A percentile compares a stretch with the other conserved stretches of the same genome.
Evolutionary conservation across 2,329 filamentous ascomycete species (phyloP).

Genomic region (Pseudofabraea citricarpa): DNA sequence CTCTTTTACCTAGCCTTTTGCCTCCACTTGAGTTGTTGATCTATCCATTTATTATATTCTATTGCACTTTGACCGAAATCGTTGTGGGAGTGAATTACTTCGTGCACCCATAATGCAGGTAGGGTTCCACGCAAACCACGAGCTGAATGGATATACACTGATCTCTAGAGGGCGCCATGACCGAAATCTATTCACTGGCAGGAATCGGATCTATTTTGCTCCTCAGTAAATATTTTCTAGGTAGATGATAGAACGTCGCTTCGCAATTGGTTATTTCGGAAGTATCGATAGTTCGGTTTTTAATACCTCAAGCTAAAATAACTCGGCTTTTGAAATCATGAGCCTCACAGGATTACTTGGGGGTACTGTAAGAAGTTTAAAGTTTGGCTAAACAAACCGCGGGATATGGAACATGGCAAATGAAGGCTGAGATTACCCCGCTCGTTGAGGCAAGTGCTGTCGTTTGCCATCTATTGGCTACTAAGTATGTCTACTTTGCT

Average conservation of each 20-base stretch:
- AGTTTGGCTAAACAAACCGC: too few relatives aligned
- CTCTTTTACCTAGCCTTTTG: not conserved
- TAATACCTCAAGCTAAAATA: too few relatives aligned
- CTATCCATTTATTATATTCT: not conserved
- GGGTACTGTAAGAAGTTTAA: too few relatives aligned
- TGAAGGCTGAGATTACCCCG: too few relatives aligned
- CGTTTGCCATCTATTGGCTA: too few relatives aligned
- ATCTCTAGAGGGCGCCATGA: not conserved
- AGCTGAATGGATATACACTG: not conserved
- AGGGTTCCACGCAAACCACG: not conserved
- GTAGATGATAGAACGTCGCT: not conserved
- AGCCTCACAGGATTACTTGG: too few relatives aligned
- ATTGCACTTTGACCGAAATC: not conserved
- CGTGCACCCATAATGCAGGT: not conserved
- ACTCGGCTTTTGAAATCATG: too few relatives aligned
- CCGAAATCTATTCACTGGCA: not conserved
- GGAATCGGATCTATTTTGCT: not conserved
- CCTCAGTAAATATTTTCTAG: not conserved
- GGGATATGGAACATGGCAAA: too few relatives aligned
- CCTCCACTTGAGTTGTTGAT: not conserved
- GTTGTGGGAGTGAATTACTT: not conserved
- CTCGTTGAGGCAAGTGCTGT: too few relatives aligned
- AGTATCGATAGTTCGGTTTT: not conserved
- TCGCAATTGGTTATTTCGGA: not conserved
- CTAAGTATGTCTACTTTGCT: too few relatives aligned